Evolutionary conservation across 106 monocot species (phyloP).

Genomic region (Phalaenopsis aphrodite): DNA sequence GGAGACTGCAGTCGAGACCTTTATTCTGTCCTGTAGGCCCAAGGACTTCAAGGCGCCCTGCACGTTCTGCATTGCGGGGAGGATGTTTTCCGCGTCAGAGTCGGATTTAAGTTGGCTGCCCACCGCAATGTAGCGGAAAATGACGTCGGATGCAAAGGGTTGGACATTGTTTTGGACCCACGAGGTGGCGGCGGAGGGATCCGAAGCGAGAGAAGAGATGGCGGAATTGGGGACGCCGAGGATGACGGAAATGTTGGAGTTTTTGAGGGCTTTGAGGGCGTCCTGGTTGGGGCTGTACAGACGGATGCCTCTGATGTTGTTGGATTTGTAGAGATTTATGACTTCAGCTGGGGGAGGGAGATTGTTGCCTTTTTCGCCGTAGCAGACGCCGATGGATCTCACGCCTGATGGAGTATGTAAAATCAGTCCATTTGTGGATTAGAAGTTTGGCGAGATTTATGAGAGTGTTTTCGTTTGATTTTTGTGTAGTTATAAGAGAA

Average conservation of each 20-base stretch:
- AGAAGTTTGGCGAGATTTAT: too few relatives aligned
- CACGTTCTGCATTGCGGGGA: slow-evolving; percentile 13
- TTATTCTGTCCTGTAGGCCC: not conserved
- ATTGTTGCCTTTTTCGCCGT: slow-evolving; percentile 44
- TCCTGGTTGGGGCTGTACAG: slow-evolving; percentile 24
- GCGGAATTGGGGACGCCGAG: slow-evolving; percentile 24
- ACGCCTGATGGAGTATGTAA: not conserved
- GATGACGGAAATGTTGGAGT: slow-evolving; percentile 29
- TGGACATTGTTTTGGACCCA: slow-evolving; percentile 36
- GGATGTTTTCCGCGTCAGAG: not conserved
- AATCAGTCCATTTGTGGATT: too few relatives aligned
- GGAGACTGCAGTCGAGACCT: slow-evolving; percentile 12
- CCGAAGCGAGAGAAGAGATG: slow-evolving; percentile 20
- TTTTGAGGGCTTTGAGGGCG: slow-evolving; percentile 32
- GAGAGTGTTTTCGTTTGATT: too few relatives aligned
- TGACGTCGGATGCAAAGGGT: not conserved
- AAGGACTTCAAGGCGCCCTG: not conserved
- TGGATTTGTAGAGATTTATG: slow-evolving; percentile 27
- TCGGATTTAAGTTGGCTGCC: slow-evolving; percentile 8
- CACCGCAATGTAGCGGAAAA: slow-evolving; percentile 9
- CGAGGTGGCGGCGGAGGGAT: slow-evolving; percentile 8
- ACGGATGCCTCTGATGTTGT: slow-evolving; percentile 30
- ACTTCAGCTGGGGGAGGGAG: slow-evolving; percentile 27
- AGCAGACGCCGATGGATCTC: slow-evolving; percentile 32
- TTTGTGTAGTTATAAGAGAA: too few relatives aligned